Conservation (phyloP, 179 eudicot genomes). For the Gypsophila paniculata region DNA sequence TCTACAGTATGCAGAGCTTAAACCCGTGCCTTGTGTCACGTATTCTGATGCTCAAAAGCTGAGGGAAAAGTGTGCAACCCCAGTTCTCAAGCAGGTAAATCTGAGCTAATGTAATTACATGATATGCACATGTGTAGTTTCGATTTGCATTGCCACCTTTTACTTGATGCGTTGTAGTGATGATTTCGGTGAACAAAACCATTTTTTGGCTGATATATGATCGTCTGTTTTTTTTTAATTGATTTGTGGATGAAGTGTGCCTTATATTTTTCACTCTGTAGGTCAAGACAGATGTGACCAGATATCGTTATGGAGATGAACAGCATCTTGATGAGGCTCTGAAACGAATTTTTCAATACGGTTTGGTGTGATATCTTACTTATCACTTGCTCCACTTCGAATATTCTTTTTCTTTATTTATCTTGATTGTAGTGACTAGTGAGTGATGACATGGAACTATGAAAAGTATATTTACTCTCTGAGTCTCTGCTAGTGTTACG, state of each 20-base stretch:
- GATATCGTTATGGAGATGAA: conserved; percentile 96
- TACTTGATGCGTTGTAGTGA: neutral
- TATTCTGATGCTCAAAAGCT: conserved; percentile 66
- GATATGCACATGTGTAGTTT: neutral
- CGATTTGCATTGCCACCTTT: neutral
- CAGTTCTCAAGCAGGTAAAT: conserved; percentile 77
- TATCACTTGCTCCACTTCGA: conserved; percentile 7
- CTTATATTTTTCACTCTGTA: conserved; percentile 26
- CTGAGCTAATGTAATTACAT: conserved; percentile 11
- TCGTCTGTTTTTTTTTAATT: neutral
- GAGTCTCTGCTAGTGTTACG: neutral
- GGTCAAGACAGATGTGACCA: conserved; percentile 86
- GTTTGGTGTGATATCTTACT: conserved; percentile 52
- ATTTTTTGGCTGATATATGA: neutral
- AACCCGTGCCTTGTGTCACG: conserved; percentile 92
- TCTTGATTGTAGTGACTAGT: conserved; percentile 3
- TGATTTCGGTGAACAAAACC: neutral
- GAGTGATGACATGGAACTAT: neutral
- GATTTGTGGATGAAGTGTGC: conserved; percentile 10
- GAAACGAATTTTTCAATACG: conserved; percentile 88
- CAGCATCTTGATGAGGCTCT: conserved; percentile 96
- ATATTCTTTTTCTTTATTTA: neutral
- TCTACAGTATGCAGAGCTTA: conserved; percentile 93
- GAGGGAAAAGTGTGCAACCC: conserved; percentile 86
- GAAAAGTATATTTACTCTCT: neutral